Conservation (phyloP, 1,139 yeast species). For the Zygosaccharomyces sapae region DNA sequence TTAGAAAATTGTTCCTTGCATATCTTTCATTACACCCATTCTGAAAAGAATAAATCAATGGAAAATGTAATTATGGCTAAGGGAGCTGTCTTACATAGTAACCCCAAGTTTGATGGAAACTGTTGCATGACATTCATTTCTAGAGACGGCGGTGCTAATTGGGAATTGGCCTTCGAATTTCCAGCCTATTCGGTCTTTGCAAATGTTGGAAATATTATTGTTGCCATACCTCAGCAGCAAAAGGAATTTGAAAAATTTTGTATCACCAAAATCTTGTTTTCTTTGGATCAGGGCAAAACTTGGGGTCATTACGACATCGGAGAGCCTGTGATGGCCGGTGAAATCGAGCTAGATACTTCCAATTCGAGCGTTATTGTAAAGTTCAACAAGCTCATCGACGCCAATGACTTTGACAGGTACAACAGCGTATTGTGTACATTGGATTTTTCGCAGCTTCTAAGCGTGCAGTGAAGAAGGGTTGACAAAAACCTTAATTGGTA, state of each 20-base stretch:
- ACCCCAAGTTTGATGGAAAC: not conserved
- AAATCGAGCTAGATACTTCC: not conserved
- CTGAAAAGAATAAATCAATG: slow-evolving; percentile 2
- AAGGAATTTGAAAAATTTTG: not conserved
- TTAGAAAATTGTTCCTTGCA: slow-evolving; percentile 47
- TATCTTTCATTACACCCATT: slow-evolving; percentile 24
- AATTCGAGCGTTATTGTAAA: not conserved
- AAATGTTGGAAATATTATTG: not conserved
- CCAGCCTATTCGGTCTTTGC: slow-evolving; percentile 48
- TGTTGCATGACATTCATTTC: slow-evolving; percentile 51
- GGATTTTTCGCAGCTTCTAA: not conserved
- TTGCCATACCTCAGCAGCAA: not conserved
- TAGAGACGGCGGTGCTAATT: slow-evolving; percentile 71
- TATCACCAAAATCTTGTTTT: not conserved
- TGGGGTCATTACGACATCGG: not conserved
- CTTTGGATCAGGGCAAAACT: not conserved
- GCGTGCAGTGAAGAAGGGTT: not conserved
- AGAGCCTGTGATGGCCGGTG: not conserved
- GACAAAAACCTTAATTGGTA: not conserved
- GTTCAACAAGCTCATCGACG: not conserved
- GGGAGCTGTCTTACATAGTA: not conserved
- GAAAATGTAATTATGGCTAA: slow-evolving; percentile 1
- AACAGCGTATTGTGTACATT: not conserved
- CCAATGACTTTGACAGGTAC: not conserved
- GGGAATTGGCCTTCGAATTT: slow-evolving; percentile 55